Conservation (phyloP, 2,329 filamentous ascomycete species). For the Ceratocystis albifundus region DNA sequence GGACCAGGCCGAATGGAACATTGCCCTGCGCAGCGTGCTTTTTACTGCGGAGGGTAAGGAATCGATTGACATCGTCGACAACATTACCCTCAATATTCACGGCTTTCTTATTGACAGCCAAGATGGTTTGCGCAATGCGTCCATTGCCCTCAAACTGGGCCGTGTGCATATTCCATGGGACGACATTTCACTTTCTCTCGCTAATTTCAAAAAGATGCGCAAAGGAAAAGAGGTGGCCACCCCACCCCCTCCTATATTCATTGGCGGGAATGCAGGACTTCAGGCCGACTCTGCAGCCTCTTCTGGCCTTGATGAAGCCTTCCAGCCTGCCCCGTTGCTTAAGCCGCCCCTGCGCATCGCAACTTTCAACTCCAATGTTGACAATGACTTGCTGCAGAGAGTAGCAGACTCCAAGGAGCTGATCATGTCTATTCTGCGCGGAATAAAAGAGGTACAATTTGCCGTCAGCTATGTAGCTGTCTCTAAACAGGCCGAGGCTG, state of each 20-base stretch:
- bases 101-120: constrained; percentile 76
- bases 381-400: constrained; percentile 55
- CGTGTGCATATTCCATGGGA: constrained; percentile 84
- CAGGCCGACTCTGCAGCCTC: not conserved
- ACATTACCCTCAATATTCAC: constrained; percentile 78
- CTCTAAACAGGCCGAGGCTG: constrained; percentile 62
- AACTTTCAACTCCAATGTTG: constrained; percentile 21
- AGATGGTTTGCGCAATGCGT: constrained; percentile 80
- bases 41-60: constrained; percentile 79
- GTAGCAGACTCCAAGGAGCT: constrained; percentile 92
- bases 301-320: constrained; percentile 32
- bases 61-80: constrained; percentile 77
- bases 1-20: constrained; percentile 83
- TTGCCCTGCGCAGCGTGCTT: constrained; percentile 71
- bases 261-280: not conserved
- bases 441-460: constrained; percentile 93
- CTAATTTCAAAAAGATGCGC: constrained; percentile 51
- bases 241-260: not conserved
- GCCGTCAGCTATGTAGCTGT: constrained; percentile 83
- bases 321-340: constrained; percentile 16
- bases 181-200: constrained; percentile 63
- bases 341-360: constrained; percentile 17
- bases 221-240: not conserved
- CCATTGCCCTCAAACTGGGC: constrained; percentile 81
- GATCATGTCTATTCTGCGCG: constrained; percentile 74